phyloP scores from a whole-genome alignment of 2,329 filamentous ascomycete genomes.

The Botrytis deweyae region DNA sequence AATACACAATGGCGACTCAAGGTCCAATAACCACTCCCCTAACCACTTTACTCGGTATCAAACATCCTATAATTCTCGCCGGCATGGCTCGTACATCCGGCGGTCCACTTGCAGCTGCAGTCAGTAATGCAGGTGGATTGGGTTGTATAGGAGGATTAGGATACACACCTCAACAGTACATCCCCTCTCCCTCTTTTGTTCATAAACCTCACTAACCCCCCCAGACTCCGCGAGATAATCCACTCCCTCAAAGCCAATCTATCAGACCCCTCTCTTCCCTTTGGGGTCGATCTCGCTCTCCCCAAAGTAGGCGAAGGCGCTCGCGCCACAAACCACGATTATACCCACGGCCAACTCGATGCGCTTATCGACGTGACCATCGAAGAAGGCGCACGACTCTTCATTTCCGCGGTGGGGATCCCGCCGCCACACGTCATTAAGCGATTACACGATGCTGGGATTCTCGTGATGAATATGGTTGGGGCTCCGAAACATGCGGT shows the following conservation, averaged over 20 bases:
- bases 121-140: conserved; percentile 74
- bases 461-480: conserved; percentile 97
- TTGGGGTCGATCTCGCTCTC: conserved; percentile 88
- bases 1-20: conserved; percentile 15
- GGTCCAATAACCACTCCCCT: conserved; percentile 68
- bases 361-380: conserved; percentile 86
- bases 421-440: conserved; percentile 73
- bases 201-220: not conserved
- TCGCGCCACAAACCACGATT: conserved; percentile 92
- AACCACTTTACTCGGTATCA: conserved; percentile 74
- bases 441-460: conserved; percentile 72
- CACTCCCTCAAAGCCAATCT: conserved; percentile 81
- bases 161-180: conserved; percentile 59
- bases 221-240: conserved; percentile 69
- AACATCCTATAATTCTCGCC: conserved; percentile 86
- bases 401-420: conserved; percentile 86
- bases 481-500: conserved; percentile 87
- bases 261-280: conserved; percentile 65
- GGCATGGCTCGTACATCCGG: conserved; percentile 89
- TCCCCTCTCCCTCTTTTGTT: no score
- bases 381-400: conserved; percentile 77
- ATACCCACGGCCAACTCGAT: conserved; percentile 85
- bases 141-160: conserved; percentile 71
- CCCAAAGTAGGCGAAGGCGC: conserved; percentile 84
- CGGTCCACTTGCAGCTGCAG: conserved; percentile 75